phyloP scores from a whole-genome alignment of 129 eudicot species.

The Dittrichia graveolens region DNA sequence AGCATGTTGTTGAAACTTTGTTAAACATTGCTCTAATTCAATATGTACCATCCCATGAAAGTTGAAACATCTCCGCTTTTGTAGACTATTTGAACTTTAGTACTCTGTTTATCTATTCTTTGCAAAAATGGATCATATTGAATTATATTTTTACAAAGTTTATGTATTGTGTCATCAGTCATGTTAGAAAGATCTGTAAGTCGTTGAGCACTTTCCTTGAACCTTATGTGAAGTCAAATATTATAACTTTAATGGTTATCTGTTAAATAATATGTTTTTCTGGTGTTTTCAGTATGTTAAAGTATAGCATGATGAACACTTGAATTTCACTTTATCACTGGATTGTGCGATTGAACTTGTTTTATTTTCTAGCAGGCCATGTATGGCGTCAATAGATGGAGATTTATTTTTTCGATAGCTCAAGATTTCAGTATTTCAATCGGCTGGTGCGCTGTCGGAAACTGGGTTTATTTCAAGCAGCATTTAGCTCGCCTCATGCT shows the following conservation, averaged over 20 bases:
- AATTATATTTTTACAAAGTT: not conserved
- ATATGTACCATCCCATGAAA: not conserved
- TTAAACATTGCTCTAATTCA: slow-evolving; percentile 3
- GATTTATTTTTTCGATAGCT: not conserved
- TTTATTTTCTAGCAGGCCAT: slow-evolving; percentile 21
- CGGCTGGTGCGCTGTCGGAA: slow-evolving; percentile 13
- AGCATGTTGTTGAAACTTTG: slow-evolving; percentile 2
- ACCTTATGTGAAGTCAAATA: slow-evolving; percentile 9
- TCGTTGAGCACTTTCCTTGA: slow-evolving; percentile 8
- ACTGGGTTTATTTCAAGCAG: not conserved
- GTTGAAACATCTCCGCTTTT: not conserved
- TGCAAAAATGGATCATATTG: not conserved
- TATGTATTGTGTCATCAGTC: not conserved
- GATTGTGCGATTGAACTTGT: not conserved
- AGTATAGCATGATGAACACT: slow-evolving; percentile 1
- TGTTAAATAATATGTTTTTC: not conserved
- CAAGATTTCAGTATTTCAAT: slow-evolving; percentile 19
- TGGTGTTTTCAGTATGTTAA: slow-evolving; percentile 10
- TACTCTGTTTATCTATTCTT: not conserved
- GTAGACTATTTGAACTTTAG: not conserved
- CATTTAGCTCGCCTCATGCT: too few species aligned
- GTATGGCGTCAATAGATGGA: slow-evolving; percentile 15
- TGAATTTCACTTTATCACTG: not conserved
- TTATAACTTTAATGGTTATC: not conserved
- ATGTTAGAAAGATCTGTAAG: slow-evolving; percentile 11